phyloP scores from a whole-genome alignment of 176 grass and related monocot species.

The Panicum miliaceum region DNA sequence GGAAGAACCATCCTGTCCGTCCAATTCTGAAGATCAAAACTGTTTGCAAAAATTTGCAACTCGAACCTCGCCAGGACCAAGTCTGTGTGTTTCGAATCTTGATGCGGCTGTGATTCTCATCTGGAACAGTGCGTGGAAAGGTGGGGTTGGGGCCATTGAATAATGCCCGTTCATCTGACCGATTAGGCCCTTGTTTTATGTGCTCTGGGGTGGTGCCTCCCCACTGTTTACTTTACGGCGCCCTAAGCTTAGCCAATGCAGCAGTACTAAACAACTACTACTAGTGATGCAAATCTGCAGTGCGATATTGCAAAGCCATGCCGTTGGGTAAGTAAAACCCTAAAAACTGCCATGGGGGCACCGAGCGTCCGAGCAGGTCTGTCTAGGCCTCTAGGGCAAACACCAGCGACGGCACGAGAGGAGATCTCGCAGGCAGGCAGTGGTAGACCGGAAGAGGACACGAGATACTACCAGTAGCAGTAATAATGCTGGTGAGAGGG shows the following conservation, averaged over 20 bases:
- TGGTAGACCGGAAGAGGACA: slow-evolving; percentile 61
- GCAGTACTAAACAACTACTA: slow-evolving; percentile 20
- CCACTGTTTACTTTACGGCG: slow-evolving; percentile 55
- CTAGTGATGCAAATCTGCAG: not conserved
- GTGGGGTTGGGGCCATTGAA: slow-evolving; percentile 20
- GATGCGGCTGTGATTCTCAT: slow-evolving; percentile 35
- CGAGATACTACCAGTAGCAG: slow-evolving; percentile 34
- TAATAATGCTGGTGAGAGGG: slow-evolving; percentile 37
- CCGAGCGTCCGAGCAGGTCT: not conserved
- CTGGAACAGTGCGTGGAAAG: slow-evolving; percentile 47
- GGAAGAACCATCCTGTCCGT: slow-evolving; percentile 43
- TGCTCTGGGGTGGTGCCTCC: slow-evolving; percentile 43
- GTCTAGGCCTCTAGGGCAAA: slow-evolving; percentile 10
- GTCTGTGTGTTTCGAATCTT: not conserved
- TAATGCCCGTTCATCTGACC: slow-evolving; percentile 36
- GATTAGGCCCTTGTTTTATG: slow-evolving; percentile 65
- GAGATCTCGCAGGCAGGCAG: slow-evolving; percentile 33
- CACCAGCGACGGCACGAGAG: not conserved
- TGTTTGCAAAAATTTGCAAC: not conserved
- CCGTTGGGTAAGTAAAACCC: slow-evolving; percentile 31
- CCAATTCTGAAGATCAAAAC: slow-evolving; percentile 21
- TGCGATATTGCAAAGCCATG: slow-evolving; percentile 5
- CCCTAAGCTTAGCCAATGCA: slow-evolving; percentile 47
- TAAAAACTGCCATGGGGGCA: slow-evolving; percentile 17
- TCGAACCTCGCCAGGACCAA: not conserved